Base-by-base conservation (phyloP, 352 stramenopile genomes). In the Phytophthora constricta region DNA sequence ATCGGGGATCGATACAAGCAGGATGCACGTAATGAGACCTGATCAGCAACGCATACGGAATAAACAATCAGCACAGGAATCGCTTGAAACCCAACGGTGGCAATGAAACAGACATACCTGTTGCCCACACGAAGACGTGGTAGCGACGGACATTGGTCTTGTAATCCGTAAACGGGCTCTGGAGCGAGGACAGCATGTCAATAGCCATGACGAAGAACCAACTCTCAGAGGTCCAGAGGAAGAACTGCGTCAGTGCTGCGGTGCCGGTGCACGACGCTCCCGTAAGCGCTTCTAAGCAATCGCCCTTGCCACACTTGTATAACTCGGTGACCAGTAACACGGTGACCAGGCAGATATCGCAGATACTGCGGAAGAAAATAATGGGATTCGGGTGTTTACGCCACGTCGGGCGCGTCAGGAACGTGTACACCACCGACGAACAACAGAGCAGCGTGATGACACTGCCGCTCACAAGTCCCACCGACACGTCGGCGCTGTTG, bases 141-240 rank as follows among this genome's bases (percentile, higher is more conserved):
- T 96, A 96, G 17, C 83, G 83, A 7, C 86, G 85, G 50, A 96
- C 80, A 45, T 96, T 96, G 54, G 59, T 78, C 74, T 93, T 94
- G 76, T 93, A 96, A 74, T 96, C 86, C 9, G 88, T 96, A 63
- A 96, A 96, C 5, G 88, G 88, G 80, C 87, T 96, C 69, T 92
- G 84, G 28, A 96, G 70, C 34, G 85, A 93, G 39, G 79, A 90
- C 34, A 92, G 68, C 85, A 96, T 92, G 63, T 96, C 88, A 58
- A 94, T 92, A 19, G 88, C 83, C 88, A 96, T 96, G 57, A 96
- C 86, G 53, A 93, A 92, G 62, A 96, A 96, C 88, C 88, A 96
- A 59, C 85, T 93, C 67, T 96, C 88, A 10, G 88, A 94, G 14
- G 77, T 86, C 82, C 87, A 93, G n/a, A 96, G 69, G 55, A 95